A percentile compares a stretch with the other conserved stretches of the same genome.
These are phyloP conservation scores for Aspergillus hancockii DNA, from an alignment of 495 filamentous ascomycete genomes.

Conservation along the genomic window DNA sequence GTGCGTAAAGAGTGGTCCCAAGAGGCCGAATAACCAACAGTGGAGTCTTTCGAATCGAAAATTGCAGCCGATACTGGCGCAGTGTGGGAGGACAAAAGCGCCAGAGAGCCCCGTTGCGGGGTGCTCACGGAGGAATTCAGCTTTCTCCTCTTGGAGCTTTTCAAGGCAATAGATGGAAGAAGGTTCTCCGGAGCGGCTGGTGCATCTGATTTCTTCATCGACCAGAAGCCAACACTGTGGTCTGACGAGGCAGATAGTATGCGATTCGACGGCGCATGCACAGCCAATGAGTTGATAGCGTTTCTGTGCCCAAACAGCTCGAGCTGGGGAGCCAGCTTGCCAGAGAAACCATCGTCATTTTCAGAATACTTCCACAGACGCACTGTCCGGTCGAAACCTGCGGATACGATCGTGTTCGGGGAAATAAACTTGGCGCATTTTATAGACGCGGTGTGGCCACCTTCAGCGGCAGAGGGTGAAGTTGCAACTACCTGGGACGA, in stretches of 20 bases:
- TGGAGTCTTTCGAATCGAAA: conserved; percentile 82
- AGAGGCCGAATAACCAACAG: conserved; percentile 84
- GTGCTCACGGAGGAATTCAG: conserved; percentile 61
- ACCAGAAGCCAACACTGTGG: conserved; percentile 82
- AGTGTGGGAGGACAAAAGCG: conserved; percentile 69
- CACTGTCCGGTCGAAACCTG: conserved; percentile 78
- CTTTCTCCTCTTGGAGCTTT: conserved; percentile 75
- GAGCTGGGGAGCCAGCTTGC: conserved; percentile 69
- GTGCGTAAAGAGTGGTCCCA: conserved; percentile 89
- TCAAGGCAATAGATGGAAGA: conserved; percentile 60
- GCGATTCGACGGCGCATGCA: conserved; percentile 71
- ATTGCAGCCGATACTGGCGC: conserved; percentile 70
- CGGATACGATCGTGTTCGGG: conserved; percentile 71
- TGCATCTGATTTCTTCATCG: conserved; percentile 67
- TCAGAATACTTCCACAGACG: conserved; percentile 86
- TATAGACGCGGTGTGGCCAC: conserved; percentile 73
- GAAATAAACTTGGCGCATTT: conserved; percentile 82
- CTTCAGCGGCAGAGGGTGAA: conserved; percentile 58
- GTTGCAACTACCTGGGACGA: conserved; percentile 76
- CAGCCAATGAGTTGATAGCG: conserved; percentile 72
- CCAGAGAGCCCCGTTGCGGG: conserved; percentile 77
- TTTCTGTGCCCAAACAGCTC: conserved; percentile 86
- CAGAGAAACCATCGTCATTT: conserved; percentile 56
- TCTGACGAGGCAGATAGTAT: conserved; percentile 84
- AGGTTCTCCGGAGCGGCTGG: conserved; percentile 67